Evolutionary conservation across 306 rosid genomes (phyloP).

Genomic region (Herpetospermum pedunculosum): DNA sequence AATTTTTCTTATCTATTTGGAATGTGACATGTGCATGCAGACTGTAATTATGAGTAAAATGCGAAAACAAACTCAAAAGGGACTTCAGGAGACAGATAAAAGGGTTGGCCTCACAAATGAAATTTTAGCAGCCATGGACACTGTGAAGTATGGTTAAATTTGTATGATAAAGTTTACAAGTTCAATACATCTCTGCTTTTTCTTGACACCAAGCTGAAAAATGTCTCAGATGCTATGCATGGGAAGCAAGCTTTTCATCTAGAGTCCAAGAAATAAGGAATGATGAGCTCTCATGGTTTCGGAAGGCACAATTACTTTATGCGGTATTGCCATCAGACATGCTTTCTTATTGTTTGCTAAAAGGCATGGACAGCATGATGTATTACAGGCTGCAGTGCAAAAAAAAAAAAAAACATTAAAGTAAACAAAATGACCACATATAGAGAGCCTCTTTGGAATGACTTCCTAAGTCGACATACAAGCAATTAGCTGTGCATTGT

Average conservation of each 20-base stretch:
- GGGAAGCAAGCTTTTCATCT: conserved; percentile 76
- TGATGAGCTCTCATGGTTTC: conserved; percentile 57
- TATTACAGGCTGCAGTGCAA: too few species aligned
- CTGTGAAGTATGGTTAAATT: conserved; percentile 54
- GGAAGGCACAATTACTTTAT: conserved; percentile 55
- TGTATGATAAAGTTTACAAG: background rate
- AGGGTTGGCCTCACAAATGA: conserved; percentile 85
- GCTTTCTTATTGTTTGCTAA: conserved; percentile 1
- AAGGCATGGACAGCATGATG: background rate
- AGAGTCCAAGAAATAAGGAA: conserved; percentile 54
- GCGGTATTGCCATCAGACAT: conserved; percentile 41
- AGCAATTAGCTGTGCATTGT: background rate
- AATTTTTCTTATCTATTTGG: background rate
- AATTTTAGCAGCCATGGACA: conserved; percentile 82
- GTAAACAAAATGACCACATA: background rate
- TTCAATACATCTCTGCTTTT: background rate
- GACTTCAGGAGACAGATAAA: conserved; percentile 63
- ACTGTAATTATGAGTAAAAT: conserved; percentile 51
- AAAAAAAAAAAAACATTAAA: too few species aligned
- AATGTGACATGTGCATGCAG: conserved; percentile 21
- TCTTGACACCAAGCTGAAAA: conserved; percentile 19
- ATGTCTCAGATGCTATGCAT: conserved; percentile 74
- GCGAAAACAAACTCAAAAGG: conserved; percentile 63
- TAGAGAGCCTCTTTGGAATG: too few species aligned
- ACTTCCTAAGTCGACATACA: background rate